A percentile compares a stretch with the other conserved stretches of the same genome.
Evolutionary conservation across 2,329 filamentous ascomycete genomes (phyloP).

Genomic region (Colletotrichum camelliae): DNA sequence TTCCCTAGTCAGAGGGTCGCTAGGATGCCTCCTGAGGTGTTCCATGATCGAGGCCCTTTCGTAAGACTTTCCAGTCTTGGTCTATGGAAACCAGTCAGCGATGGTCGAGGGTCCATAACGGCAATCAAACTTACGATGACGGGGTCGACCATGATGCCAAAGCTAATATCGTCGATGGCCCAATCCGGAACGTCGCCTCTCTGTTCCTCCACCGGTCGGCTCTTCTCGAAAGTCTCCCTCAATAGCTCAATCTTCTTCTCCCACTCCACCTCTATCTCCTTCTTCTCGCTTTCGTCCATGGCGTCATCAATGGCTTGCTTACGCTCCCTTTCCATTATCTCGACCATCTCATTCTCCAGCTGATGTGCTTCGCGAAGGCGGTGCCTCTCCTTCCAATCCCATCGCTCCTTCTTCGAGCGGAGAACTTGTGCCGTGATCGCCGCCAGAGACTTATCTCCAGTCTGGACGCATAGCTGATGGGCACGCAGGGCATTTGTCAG

Average conservation of each 20-base stretch:
- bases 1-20: conserved; percentile 85
- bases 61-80: conserved; percentile 88
- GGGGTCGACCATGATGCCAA: conserved; percentile 76
- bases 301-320: conserved; percentile 43
- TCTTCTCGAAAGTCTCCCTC: conserved; percentile 56
- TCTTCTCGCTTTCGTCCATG: conserved; percentile 52
- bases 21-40: conserved; percentile 76
- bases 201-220: conserved; percentile 48
- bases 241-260: conserved; percentile 50
- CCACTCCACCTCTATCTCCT: conserved; percentile 53
- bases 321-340: conserved; percentile 48
- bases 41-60: conserved; percentile 86
- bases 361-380: conserved; percentile 60
- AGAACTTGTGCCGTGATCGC: conserved; percentile 78
- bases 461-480: conserved; percentile 71
- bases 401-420: conserved; percentile 82
- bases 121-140: conserved; percentile 51
- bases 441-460: conserved; percentile 69
- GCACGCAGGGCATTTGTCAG: conserved; percentile 73
- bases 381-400: conserved; percentile 75
- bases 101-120: not conserved
- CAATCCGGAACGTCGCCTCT: conserved; percentile 74
- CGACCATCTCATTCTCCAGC: conserved; percentile 40
- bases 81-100: conserved; percentile 47
- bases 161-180: conserved; percentile 77